These are phyloP conservation scores for Myxozyma geophila DNA, from an alignment of 805 yeast species.

Conservation along the genomic window DNA sequence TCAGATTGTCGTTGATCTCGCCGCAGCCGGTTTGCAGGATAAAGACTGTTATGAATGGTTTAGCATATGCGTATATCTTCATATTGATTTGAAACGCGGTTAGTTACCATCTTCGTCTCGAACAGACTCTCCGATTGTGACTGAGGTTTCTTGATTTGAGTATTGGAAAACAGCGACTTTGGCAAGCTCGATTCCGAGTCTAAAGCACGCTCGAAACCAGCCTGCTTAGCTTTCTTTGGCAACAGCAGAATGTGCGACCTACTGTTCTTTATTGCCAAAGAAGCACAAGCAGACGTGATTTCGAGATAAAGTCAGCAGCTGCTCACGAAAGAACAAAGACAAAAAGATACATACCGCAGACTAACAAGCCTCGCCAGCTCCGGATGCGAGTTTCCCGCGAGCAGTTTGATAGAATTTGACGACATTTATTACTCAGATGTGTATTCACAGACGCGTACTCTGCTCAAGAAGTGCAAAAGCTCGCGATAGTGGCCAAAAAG, in stretches of 20 bases:
- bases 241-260: no score
- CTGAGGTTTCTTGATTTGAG: constrained; percentile 87
- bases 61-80: neutral
- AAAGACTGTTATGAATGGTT: constrained; percentile 29
- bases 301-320: neutral
- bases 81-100: neutral
- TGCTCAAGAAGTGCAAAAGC: neutral
- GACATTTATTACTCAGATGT: constrained; percentile 38
- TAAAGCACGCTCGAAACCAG: constrained; percentile 14
- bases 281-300: neutral
- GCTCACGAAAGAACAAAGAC: neutral
- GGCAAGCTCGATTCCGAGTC: constrained; percentile 69
- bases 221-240: neutral
- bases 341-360: constrained; percentile 44
- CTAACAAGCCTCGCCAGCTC: constrained; percentile 77
- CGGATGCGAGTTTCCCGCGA: constrained; percentile 69
- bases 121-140: constrained; percentile 82
- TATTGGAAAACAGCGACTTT: constrained; percentile 82
- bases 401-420: constrained; percentile 59
- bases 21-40: constrained; percentile 78
- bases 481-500: neutral
- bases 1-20: constrained; percentile 78
- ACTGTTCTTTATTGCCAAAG: neutral
- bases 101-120: constrained; percentile 73
- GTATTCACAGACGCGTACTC: neutral